phyloP scores from a whole-genome alignment of 139 green algal species.

The Coelastrella sp. region DNA sequence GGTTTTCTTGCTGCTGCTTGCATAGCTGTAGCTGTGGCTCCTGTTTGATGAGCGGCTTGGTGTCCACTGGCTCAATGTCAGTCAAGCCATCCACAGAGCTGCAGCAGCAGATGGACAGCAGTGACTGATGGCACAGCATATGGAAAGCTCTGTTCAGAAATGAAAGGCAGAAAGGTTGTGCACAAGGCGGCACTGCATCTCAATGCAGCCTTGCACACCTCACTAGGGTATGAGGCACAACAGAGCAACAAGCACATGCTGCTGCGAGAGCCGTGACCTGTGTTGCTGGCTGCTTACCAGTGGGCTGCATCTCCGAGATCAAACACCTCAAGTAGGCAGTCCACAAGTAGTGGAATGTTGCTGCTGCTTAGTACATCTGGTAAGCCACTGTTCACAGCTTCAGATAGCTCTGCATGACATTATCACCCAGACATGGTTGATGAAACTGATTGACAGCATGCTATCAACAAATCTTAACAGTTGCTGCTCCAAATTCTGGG shows the following conservation, averaged over 20 bases:
- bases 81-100: too few relatives aligned
- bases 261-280: neutral
- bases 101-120: too few relatives aligned
- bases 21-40: neutral
- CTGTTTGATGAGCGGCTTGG: neutral
- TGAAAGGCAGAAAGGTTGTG: too few relatives aligned
- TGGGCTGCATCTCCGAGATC: neutral
- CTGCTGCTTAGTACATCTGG: conserved; percentile 13
- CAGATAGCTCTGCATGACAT: conserved; percentile 21
- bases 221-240: too few relatives aligned
- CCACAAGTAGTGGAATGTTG: conserved; percentile 16
- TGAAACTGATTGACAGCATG: neutral
- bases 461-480: neutral
- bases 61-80: too few relatives aligned
- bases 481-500: too few relatives aligned
- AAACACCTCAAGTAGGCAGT: conserved; percentile 29
- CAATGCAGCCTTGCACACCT: neutral
- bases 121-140: too few relatives aligned
- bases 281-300: neutral
- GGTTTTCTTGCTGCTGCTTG: neutral
- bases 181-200: neutral
- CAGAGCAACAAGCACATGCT: neutral
- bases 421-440: neutral
- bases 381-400: neutral
- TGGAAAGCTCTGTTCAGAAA: too few relatives aligned